These are phyloP conservation scores for Naganishia vishniacii DNA, from an alignment of 768 basidiomycete species.

Conservation along the genomic window DNA sequence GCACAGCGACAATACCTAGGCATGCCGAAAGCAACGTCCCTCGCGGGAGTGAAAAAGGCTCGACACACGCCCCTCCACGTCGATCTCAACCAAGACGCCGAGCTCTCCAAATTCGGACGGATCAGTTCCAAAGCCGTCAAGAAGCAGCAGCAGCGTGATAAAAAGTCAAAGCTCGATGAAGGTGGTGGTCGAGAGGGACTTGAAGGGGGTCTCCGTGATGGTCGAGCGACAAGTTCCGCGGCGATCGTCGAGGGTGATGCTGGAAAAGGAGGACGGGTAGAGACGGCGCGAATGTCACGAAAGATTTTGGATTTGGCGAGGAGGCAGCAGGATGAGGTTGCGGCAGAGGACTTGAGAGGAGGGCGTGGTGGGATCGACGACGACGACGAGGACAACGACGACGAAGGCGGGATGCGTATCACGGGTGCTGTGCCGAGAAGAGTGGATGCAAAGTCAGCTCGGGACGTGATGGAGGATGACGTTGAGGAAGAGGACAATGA, in stretches of 20 bases:
- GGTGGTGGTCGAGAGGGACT: conserved; percentile 34
- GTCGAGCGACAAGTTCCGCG: background rate
- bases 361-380: conserved; percentile 29
- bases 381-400: conserved; percentile 30
- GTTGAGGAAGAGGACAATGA: conserved; percentile 40
- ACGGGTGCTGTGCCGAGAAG: conserved; percentile 27
- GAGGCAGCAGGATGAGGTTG: conserved; percentile 86
- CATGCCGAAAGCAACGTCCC: conserved; percentile 29
- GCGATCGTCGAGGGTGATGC: conserved; percentile 58
- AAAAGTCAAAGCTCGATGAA: conserved; percentile 52
- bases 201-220: conserved; percentile 7
- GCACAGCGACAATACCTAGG: background rate
- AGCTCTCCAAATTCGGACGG: conserved; percentile 69
- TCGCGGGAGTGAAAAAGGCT: conserved; percentile 32
- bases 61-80: conserved; percentile 81
- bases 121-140: conserved; percentile 55
- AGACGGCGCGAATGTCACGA: conserved; percentile 58
- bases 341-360: conserved; percentile 39
- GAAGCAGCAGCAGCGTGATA: conserved; percentile 52
- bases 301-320: conserved; percentile 87
- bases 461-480: background rate
- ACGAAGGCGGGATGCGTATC: conserved; percentile 41
- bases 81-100: conserved; percentile 75
- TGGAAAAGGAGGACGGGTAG: conserved; percentile 50
- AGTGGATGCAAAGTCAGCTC: conserved; percentile 26